Percentiles rank a stretch among this genome's conserved stretches.
Evolutionary conservation across 768 basidiomycete genomes (phyloP).

Genomic region (Boletales sp.): DNA sequence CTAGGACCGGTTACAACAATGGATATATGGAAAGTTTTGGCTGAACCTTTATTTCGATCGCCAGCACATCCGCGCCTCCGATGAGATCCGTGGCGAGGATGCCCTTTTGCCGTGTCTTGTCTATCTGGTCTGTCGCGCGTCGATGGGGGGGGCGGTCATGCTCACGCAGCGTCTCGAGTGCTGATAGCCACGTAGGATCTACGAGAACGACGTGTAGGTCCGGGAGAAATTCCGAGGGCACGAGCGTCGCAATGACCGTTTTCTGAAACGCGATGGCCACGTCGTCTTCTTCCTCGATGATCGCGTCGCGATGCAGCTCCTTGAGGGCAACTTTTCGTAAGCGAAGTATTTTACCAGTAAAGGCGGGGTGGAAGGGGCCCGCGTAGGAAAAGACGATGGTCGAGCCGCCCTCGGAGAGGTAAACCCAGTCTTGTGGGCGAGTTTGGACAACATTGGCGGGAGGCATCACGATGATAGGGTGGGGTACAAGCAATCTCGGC

Average conservation of each 20-base stretch:
- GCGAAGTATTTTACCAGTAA: conserved; percentile 68
- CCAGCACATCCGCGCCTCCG: conserved; percentile 51
- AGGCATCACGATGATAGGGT: conserved; percentile 6
- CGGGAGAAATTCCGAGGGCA: conserved; percentile 61
- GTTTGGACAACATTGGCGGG: conserved; percentile 22
- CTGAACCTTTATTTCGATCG: conserved; percentile 89
- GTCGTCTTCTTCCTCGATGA: conserved; percentile 37
- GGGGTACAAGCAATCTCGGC: neutral
- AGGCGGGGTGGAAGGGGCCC: conserved; percentile 49
- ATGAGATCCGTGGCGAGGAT: conserved; percentile 82
- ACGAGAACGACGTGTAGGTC: conserved; percentile 46
- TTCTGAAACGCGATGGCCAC: conserved; percentile 55
- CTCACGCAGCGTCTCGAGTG: conserved; percentile 46
- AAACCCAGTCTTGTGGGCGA: conserved; percentile 64
- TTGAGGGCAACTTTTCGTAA: conserved; percentile 55
- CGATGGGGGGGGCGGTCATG: conserved; percentile 54
- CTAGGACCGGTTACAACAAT: conserved; percentile 37
- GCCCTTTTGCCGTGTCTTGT: conserved; percentile 50
- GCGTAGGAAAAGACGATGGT: conserved; percentile 84
- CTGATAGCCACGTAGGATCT: conserved; percentile 55
- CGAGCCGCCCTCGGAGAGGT: conserved; percentile 90
- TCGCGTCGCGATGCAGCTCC: conserved; percentile 12
- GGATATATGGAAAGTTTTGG: neutral
- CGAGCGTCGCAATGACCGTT: conserved; percentile 58
- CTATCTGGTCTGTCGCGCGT: conserved; percentile 54